A percentile compares a stretch with the other conserved stretches of the same genome.
Evolutionary conservation across 2,329 filamentous ascomycete species (phyloP).

Genomic region (Fusarium aywerte): DNA sequence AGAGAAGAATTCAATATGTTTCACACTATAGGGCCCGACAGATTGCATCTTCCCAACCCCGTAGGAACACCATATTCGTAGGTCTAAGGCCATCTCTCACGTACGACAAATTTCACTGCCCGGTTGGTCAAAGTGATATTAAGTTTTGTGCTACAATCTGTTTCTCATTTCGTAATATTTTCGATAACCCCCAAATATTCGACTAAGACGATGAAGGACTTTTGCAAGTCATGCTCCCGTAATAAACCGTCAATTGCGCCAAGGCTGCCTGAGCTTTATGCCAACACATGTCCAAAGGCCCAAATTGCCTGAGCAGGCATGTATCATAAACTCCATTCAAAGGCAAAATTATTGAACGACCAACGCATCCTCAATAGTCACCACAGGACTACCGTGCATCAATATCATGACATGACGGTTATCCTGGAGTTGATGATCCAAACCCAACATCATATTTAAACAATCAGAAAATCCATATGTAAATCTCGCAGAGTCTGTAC

Average conservation of each 20-base stretch:
- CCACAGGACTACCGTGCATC: background rate
- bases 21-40: background rate
- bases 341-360: background rate
- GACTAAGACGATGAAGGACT: background rate
- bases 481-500: constrained; percentile 57
- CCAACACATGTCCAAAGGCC: background rate
- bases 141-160: background rate
- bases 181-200: background rate
- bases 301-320: background rate
- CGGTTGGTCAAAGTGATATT: background rate
- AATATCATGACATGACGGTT: too few species aligned
- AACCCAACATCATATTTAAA: constrained; percentile 37
- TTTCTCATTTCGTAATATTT: background rate
- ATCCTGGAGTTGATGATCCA: background rate
- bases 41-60: background rate
- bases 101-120: background rate
- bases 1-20: background rate
- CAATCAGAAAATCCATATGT: constrained; percentile 57
- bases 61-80: background rate
- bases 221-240: constrained; percentile 6
- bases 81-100: background rate
- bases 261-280: background rate
- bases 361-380: background rate
- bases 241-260: constrained; percentile 1
- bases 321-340: background rate